A percentile compares a stretch with the other conserved stretches of the same genome.
phyloP scores from a whole-genome alignment of 2,329 filamentous ascomycete species.

The Didymellaceae sp. region DNA sequence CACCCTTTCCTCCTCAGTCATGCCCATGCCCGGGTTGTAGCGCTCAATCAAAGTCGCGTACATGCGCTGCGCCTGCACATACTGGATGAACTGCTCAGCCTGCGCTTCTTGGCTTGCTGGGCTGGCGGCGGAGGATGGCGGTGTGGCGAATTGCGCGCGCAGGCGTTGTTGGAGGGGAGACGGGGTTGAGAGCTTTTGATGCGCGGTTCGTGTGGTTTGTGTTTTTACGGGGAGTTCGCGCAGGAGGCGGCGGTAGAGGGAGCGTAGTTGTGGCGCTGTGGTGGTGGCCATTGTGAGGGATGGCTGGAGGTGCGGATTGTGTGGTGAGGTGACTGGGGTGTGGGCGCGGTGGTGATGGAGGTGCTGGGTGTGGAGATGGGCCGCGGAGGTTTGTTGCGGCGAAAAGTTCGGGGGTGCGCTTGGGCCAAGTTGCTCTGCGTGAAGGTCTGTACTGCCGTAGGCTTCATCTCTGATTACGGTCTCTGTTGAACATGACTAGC shows the following conservation, averaged over 20 bases:
- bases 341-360: neutral
- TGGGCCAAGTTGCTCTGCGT: neutral
- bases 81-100: constrained; percentile 80
- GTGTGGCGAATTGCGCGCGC: constrained; percentile 64
- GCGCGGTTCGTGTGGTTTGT: constrained; percentile 29
- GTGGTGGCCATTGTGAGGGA: constrained; percentile 48
- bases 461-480: too few species aligned
- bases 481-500: neutral
- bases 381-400: constrained; percentile 10
- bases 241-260: constrained; percentile 86
- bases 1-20: constrained; percentile 84
- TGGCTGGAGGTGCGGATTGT: neutral
- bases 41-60: constrained; percentile 84
- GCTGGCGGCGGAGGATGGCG: neutral
- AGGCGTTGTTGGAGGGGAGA: constrained; percentile 75
- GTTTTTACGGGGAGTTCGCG: constrained; percentile 76
- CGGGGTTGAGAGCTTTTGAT: constrained; percentile 58
- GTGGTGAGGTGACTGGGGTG: neutral
- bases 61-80: constrained; percentile 82
- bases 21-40: constrained; percentile 91
- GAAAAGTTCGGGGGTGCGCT: constrained; percentile 17
- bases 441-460: neutral
- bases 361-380: neutral
- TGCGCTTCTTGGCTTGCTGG: constrained; percentile 50
- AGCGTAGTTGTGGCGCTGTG: constrained; percentile 66